These are phyloP conservation scores for Rostrohypoxylon terebratum DNA, from an alignment of 495 filamentous ascomycete genomes.

Conservation along the genomic window DNA sequence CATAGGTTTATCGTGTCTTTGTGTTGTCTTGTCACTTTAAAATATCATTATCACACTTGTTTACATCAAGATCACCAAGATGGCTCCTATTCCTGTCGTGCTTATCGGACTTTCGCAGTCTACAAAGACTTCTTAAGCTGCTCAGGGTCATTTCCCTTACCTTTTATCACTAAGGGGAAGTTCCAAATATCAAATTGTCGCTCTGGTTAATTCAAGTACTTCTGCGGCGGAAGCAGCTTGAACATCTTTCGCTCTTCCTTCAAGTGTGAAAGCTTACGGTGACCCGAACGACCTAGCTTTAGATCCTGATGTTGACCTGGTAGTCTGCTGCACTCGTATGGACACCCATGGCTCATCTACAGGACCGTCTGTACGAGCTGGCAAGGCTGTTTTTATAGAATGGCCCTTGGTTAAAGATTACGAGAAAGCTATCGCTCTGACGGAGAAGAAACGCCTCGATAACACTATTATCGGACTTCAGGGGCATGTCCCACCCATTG, in stretches of 20 bases:
- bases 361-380: conserved; percentile 61
- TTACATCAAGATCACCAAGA: conserved; percentile 28
- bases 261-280: conserved; percentile 62
- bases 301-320: conserved; percentile 67
- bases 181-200: conserved; percentile 65
- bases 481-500: conserved; percentile 57
- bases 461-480: conserved; percentile 66
- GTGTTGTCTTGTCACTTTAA: background rate
- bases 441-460: conserved; percentile 52
- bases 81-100: conserved; percentile 66
- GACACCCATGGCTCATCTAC: conserved; percentile 59
- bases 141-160: conserved; percentile 67
- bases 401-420: conserved; percentile 64
- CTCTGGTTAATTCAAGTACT: conserved; percentile 68
- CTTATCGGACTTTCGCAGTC: conserved; percentile 68
- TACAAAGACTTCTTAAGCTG: conserved; percentile 64
- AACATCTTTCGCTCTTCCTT: conserved; percentile 56
- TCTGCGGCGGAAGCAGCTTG: conserved; percentile 63
- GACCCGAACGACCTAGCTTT: conserved; percentile 59
- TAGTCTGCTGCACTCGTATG: conserved; percentile 66
- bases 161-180: conserved; percentile 56
- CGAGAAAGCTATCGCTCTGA: conserved; percentile 57
- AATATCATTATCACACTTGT: background rate
- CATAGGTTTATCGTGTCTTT: background rate
- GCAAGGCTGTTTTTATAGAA: conserved; percentile 70